phyloP scores from a whole-genome alignment of 768 basidiomycete genomes.

The Pisolithus albus region DNA sequence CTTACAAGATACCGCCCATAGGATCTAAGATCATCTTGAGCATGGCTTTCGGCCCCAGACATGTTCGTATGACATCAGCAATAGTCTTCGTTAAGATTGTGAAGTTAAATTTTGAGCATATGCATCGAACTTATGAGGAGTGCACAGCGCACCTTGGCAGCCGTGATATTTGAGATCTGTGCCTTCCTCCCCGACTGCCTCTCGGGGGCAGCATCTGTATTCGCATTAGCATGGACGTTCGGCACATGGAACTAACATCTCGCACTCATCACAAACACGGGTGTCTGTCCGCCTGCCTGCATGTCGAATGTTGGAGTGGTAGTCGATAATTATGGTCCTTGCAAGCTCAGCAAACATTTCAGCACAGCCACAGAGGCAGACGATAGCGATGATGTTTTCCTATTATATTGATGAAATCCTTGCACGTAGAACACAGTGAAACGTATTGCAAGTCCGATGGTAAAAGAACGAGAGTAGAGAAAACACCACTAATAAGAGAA shows the following conservation, averaged over 20 bases:
- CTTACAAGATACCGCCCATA: constrained; percentile 96
- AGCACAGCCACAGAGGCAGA: too few species aligned
- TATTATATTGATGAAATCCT: background rate
- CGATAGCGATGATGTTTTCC: too few species aligned
- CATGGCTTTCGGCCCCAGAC: constrained; percentile 97
- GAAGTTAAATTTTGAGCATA: background rate
- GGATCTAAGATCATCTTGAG: constrained; percentile 99
- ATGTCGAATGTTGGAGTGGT: constrained; percentile 6
- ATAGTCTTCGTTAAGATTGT: constrained; percentile 57
- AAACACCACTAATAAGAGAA: background rate
- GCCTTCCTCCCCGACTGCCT: constrained; percentile 92
- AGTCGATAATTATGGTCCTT: background rate
- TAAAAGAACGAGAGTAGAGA: background rate
- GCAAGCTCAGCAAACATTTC: too few species aligned
- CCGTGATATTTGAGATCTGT: constrained; percentile 93
- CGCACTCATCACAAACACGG: constrained; percentile 81
- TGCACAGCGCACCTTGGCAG: constrained; percentile 71
- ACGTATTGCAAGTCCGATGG: constrained; percentile 7
- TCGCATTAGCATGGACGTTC: background rate
- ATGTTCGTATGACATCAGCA: constrained; percentile 96
- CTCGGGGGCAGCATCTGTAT: constrained; percentile 84
- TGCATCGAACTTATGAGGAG: background rate
- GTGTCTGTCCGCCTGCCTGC: constrained; percentile 51
- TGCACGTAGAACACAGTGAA: constrained; percentile 5
- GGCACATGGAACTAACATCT: background rate